Conservation (phyloP, 176 grass and related monocot species). For the Typha latifolia region DNA sequence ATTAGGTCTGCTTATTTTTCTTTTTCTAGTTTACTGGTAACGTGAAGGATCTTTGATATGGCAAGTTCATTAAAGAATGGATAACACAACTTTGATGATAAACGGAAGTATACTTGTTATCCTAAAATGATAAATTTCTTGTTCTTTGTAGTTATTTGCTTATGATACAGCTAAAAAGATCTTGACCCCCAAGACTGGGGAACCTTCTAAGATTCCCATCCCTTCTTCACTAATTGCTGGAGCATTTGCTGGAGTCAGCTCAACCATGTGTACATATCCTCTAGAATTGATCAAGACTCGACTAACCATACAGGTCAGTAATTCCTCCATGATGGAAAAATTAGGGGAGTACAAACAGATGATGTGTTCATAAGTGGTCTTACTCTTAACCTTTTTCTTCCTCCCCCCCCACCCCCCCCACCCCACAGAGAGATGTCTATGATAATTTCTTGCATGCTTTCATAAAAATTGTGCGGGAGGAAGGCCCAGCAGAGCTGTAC, state of each 20-base stretch:
- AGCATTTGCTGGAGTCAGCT: conserved; percentile 67
- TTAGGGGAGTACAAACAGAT: not conserved
- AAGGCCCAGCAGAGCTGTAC: conserved; percentile 58
- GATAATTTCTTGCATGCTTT: conserved; percentile 65
- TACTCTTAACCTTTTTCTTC: conserved; percentile 7
- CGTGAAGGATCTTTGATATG: too few species aligned
- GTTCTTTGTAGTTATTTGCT: conserved; percentile 49
- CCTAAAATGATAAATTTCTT: not conserved
- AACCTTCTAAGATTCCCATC: conserved; percentile 43
- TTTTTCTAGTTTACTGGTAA: too few species aligned
- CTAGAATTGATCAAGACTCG: conserved; percentile 79
- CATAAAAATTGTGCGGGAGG: conserved; percentile 52
- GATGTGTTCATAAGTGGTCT: conserved; percentile 10
- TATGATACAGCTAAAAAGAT: conserved; percentile 72
- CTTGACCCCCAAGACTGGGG: conserved; percentile 38
- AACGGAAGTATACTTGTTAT: not conserved
- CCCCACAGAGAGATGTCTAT: conserved; percentile 68
- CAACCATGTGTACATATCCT: conserved; percentile 81
- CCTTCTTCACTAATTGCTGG: conserved; percentile 61
- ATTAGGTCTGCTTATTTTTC: too few species aligned
- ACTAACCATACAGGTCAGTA: conserved; percentile 77
- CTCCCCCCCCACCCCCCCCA: too few species aligned
- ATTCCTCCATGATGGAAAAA: not conserved
- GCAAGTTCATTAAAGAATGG: too few species aligned
- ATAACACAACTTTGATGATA: too few species aligned